phyloP scores from a whole-genome alignment of 257 asterid species.

The Solanum sitiens region DNA sequence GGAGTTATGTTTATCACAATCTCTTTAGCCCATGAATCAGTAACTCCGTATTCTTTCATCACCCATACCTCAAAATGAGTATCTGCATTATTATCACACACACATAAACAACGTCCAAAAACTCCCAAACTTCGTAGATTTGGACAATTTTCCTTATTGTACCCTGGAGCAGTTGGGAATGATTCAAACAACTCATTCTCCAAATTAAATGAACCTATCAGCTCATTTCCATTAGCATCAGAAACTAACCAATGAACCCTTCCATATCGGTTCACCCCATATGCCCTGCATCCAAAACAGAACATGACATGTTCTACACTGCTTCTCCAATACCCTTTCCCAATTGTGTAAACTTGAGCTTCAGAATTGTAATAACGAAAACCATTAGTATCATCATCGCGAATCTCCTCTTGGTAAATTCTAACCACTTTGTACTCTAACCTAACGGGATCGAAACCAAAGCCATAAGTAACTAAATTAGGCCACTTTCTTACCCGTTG shows the following conservation, averaged over 20 bases:
- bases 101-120: conserved; percentile 3
- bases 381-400: not conserved
- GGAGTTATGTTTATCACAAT: too few species aligned
- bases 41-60: too few species aligned
- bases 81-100: too few species aligned
- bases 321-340: conserved; percentile 19
- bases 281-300: conserved; percentile 3
- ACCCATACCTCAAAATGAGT: too few species aligned
- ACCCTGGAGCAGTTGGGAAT: conserved; percentile 14
- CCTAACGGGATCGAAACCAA: conserved; percentile 10
- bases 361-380: conserved; percentile 13
- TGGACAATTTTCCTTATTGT: not conserved
- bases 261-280: conserved; percentile 22
- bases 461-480: conserved; percentile 13
- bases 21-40: too few species aligned
- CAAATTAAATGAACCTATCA: conserved; percentile 41
- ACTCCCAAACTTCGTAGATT: conserved; percentile 28
- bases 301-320: conserved; percentile 11
- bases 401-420: conserved; percentile 25
- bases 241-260: conserved; percentile 43
- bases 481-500: conserved; percentile 8
- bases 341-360: conserved; percentile 35
- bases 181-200: conserved; percentile 27
- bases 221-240: conserved; percentile 22
- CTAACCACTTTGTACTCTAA: conserved; percentile 25